Evolutionary conservation across 2,329 filamentous ascomycete species (phyloP).

Genomic region (Microcyclosporella mali): DNA sequence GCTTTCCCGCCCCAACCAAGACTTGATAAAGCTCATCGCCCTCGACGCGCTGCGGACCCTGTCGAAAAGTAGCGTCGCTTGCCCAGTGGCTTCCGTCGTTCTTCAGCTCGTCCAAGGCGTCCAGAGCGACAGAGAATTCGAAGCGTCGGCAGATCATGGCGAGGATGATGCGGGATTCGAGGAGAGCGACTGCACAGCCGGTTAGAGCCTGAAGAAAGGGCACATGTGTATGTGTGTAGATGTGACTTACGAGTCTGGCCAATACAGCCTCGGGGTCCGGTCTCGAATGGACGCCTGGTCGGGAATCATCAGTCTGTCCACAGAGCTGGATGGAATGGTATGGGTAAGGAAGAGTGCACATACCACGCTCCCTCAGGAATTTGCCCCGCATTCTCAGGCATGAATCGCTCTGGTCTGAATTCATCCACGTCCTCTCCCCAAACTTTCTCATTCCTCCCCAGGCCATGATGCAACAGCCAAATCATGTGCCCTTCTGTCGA

Average conservation of each 20-base stretch:
- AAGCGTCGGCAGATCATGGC: slow-evolving; percentile 45
- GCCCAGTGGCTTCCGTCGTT: slow-evolving; percentile 30
- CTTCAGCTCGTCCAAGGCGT: slow-evolving; percentile 24
- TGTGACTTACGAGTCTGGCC: slow-evolving; percentile 39
- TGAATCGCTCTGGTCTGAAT: slow-evolving; percentile 47
- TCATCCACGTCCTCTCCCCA: slow-evolving; percentile 36
- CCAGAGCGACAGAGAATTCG: slow-evolving; percentile 39
- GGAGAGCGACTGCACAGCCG: slow-evolving; percentile 35
- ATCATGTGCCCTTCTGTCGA: slow-evolving; percentile 41
- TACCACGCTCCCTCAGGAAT: slow-evolving; percentile 42
- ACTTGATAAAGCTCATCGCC: slow-evolving; percentile 28
- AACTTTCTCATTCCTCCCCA: slow-evolving; percentile 30
- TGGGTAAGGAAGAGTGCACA: too few relatives aligned
- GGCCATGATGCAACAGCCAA: slow-evolving; percentile 33
- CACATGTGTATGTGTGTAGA: too few relatives aligned
- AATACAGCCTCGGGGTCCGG: slow-evolving; percentile 49
- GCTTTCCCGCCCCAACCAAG: slow-evolving; percentile 25
- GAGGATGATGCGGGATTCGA: slow-evolving; percentile 46
- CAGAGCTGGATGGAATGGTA: too few relatives aligned
- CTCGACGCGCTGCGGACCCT: slow-evolving; percentile 22
- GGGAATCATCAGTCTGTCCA: too few relatives aligned
- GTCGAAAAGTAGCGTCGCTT: slow-evolving; percentile 15
- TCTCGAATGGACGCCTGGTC: slow-evolving; percentile 44
- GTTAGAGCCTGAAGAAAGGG: too few relatives aligned
- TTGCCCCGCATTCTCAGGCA: slow-evolving; percentile 24